These are phyloP conservation scores for Erythrophleum ivorense DNA, from an alignment of 331 rosid genomes.

Conservation along the genomic window DNA sequence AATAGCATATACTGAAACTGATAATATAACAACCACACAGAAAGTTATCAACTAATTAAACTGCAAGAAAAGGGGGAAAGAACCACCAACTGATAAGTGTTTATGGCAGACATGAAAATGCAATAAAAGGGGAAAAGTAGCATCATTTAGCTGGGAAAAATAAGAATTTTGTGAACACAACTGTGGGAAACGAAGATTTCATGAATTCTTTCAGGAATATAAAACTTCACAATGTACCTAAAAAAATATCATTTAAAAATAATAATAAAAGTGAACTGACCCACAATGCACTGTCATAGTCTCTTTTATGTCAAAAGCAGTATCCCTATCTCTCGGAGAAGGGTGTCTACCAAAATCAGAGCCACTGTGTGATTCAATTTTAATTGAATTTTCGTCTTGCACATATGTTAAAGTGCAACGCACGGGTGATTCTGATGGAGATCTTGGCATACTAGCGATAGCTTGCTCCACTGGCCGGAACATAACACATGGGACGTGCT, in stretches of 20 bases:
- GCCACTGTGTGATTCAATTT: conserved; percentile 71
- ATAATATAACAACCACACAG: conserved; percentile 7
- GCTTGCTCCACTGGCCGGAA: conserved; percentile 92
- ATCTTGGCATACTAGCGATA: conserved; percentile 84
- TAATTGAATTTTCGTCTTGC: conserved; percentile 62
- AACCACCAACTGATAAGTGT: conserved; percentile 52
- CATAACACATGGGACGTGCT: conserved; percentile 96
- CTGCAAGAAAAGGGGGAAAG: conserved; percentile 1
- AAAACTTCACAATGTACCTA: conserved; percentile 21
- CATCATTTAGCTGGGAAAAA: conserved; percentile 29
- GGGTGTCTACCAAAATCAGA: conserved; percentile 96
- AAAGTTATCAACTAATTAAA: neutral
- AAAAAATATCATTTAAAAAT: neutral
- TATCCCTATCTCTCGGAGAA: conserved; percentile 76
- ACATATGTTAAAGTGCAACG: conserved; percentile 71
- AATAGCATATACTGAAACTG: neutral
- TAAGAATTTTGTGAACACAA: conserved; percentile 8
- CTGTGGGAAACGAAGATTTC: conserved; percentile 1
- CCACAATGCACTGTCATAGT: conserved; percentile 92
- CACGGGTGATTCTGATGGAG: conserved; percentile 73
- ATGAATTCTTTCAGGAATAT: conserved; percentile 31
- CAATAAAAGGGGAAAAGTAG: conserved; percentile 17
- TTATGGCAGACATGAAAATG: conserved; percentile 40
- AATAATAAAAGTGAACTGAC: conserved; percentile 58
- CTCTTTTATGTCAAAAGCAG: conserved; percentile 82